Conservation (phyloP, 139 green algal genomes). For the Coelastrella sp. region DNA sequence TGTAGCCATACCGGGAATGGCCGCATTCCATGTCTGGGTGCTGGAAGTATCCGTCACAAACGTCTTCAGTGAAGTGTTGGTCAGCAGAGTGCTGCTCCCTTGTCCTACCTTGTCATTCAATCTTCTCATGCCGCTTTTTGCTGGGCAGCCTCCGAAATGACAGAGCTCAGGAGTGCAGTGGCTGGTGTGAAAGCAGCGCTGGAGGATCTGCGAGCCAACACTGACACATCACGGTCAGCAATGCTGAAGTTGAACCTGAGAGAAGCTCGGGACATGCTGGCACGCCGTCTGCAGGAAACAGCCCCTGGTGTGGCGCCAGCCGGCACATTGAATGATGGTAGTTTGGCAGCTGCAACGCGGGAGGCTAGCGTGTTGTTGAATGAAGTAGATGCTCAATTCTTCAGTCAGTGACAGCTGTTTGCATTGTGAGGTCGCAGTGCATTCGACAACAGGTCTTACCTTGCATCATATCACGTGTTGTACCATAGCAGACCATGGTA, state of each 20-base stretch:
- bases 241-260: slow-evolving; percentile 76
- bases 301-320: slow-evolving; percentile 45
- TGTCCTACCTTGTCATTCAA: no score
- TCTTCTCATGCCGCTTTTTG: neutral
- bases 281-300: slow-evolving; percentile 64
- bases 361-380: slow-evolving; percentile 67
- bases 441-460: no score
- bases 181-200: slow-evolving; percentile 60
- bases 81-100: no score
- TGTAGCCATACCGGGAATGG: no score
- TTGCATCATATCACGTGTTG: no score
- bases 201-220: slow-evolving; percentile 66
- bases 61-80: no score
- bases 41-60: no score
- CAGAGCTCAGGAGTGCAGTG: slow-evolving; percentile 72
- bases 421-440: no score
- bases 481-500: no score
- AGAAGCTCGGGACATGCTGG: slow-evolving; percentile 69
- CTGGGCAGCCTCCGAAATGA: slow-evolving; percentile 70
- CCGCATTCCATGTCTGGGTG: no score
- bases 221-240: slow-evolving; percentile 49
- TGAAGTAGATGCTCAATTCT: slow-evolving; percentile 60
- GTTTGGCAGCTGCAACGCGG: slow-evolving; percentile 57
- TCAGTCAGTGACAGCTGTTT: no score
- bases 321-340: slow-evolving; percentile 12